phyloP scores from a whole-genome alignment of 169 alveolate species.

The Babesia gibsoni region DNA sequence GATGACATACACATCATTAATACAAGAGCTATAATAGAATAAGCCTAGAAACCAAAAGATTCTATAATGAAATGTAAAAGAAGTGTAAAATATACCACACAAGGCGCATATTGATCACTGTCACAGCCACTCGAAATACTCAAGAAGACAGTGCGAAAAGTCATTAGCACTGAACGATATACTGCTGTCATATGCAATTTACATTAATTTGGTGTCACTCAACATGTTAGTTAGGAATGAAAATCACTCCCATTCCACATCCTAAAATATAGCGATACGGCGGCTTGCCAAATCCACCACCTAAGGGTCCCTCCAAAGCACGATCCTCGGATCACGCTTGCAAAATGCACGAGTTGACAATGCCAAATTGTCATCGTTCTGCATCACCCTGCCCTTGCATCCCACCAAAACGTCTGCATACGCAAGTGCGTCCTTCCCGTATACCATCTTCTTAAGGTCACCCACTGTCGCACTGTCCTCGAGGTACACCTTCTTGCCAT shows the following conservation, averaged over 20 bases:
- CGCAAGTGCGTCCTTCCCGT: slow-evolving; percentile 43
- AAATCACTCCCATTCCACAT: neutral
- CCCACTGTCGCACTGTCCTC: slow-evolving; percentile 74
- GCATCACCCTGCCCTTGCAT: slow-evolving; percentile 82
- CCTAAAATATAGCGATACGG: neutral
- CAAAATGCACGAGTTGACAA: slow-evolving; percentile 83
- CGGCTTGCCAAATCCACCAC: too few species aligned
- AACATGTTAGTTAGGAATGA: neutral
- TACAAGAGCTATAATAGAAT: too few species aligned
- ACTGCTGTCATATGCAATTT: too few species aligned
- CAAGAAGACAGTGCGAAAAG: too few species aligned
- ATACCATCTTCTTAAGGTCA: slow-evolving; percentile 68
- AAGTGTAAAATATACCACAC: too few species aligned
- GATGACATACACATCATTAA: too few species aligned
- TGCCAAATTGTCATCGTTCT: slow-evolving; percentile 78
- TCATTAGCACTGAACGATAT: too few species aligned
- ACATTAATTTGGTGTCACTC: neutral
- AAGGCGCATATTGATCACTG: too few species aligned
- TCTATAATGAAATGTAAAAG: too few species aligned
- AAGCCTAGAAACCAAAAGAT: too few species aligned
- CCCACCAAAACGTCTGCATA: slow-evolving; percentile 72
- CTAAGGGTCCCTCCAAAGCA: slow-evolving; percentile 71
- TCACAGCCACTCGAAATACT: too few species aligned
- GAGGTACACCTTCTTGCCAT: slow-evolving; percentile 76
- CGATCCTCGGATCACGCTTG: slow-evolving; percentile 79